phyloP scores from a whole-genome alignment of 495 filamentous ascomycete genomes.

The Neurospora sp. region DNA sequence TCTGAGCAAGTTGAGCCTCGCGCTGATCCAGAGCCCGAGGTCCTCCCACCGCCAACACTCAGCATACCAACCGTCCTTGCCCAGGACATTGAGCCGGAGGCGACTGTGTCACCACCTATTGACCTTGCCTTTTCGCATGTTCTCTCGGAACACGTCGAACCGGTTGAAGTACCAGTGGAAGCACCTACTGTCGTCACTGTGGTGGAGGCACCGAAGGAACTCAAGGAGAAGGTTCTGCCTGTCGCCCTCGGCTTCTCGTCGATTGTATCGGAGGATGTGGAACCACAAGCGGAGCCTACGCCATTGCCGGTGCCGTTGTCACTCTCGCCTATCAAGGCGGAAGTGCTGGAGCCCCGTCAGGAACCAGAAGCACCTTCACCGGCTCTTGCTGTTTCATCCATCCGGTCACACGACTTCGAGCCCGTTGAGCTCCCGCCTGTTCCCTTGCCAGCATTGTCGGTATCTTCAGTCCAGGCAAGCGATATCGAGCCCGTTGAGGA shows the following conservation, averaged over 20 bases:
- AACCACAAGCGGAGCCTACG: constrained; percentile 9
- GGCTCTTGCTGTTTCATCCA: constrained; percentile 19
- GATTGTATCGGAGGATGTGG: constrained; percentile 14
- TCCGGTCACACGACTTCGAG: constrained; percentile 24
- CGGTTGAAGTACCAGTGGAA: constrained; percentile 8
- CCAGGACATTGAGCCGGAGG: constrained; percentile 16
- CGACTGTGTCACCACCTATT: constrained; percentile 1
- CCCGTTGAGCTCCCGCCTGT: constrained; percentile 11
- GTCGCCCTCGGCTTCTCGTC: constrained; percentile 12
- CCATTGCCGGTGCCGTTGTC: constrained; percentile 9
- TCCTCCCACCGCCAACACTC: constrained; percentile 10
- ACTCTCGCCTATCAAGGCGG: constrained; percentile 17
- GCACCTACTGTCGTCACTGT: not conserved
- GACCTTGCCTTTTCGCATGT: constrained; percentile 6
- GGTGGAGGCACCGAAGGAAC: not conserved
- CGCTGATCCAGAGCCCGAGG: constrained; percentile 14
- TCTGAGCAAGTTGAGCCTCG: constrained; percentile 13
- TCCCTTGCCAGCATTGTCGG: constrained; percentile 10
- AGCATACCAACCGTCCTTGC: constrained; percentile 20
- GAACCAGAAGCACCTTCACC: constrained; percentile 11
- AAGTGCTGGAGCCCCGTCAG: constrained; percentile 19
- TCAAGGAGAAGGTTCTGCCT: not conserved
- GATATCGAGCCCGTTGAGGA: constrained; percentile 23
- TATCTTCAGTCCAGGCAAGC: constrained; percentile 20
- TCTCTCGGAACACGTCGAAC: constrained; percentile 8